Base-by-base conservation (phyloP, 495 filamentous ascomycete species). In the Penicillium goetzii region DNA sequence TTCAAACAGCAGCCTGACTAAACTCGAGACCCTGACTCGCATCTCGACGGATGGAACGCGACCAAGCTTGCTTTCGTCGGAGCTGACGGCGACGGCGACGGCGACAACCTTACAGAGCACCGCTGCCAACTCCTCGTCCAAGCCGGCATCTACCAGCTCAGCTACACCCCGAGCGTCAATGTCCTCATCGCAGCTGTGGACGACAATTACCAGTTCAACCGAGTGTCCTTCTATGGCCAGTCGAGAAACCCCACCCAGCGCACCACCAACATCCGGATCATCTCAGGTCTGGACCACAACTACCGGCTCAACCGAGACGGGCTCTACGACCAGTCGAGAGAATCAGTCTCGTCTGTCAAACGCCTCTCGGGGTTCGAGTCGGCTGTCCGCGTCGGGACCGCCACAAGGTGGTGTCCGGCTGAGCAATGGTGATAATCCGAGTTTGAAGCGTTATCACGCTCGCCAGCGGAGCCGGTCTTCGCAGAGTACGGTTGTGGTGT, bases 231-330 rank as follows among this genome's bases (percentile, higher is more conserved):
- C 43, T 2, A 23, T 17, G 10, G 25, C 10, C 11, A 47, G 4
- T 12, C 10, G 2, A 3, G 21, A 25, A 11, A 26, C 4, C 0
- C 25, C 40, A 8, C 51, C 57, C 5, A 15, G 32, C 11, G 30
- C 55, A 5, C n/a, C 66, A 6, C 19, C 57, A 4, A 59, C 62
- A 0, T 3, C 28, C 0, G 21, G 62, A 19, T 70, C 68, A n/a
- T 68, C 65, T 4, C 56, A 61, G 58, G n/a, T 60, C 0, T 68
- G 68, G 57, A 55, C 40, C 2, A 70, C 61, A 2, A 64, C 64
- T 7, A 59, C 56, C 11, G 51, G 43, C 1, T 33, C 50, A 1
- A 50, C 57, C 12, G 58, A 61, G 15, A 36, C n/a, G 17, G 26
- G 36, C 10, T 58, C 63, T 3, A 8, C 64, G 26, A n/a, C 59